Evolutionary conservation across 2,329 filamentous ascomycete species (phyloP).

Genomic region (Paraphoma chrysanthemicola): DNA sequence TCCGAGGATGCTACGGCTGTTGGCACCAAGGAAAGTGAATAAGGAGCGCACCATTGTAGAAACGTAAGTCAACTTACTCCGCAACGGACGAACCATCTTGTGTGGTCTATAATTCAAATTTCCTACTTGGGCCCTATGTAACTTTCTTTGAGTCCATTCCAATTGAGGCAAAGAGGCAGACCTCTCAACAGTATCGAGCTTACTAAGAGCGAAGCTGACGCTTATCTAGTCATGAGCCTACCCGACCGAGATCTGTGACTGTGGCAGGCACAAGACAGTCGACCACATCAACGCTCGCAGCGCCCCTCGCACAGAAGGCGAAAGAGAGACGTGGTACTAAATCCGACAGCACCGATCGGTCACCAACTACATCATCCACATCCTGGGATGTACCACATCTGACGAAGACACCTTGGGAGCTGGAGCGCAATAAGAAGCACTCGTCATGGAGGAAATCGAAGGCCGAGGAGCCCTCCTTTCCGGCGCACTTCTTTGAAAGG

Average conservation of each 20-base stretch:
- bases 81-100: too few relatives aligned
- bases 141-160: too few relatives aligned
- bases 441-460: slow-evolving; percentile 39
- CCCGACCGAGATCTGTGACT: not conserved
- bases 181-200: not conserved
- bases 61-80: not conserved
- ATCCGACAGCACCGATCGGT: not conserved
- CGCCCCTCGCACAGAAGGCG: not conserved
- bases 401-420: slow-evolving; percentile 49
- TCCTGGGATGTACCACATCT: slow-evolving; percentile 26
- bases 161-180: not conserved
- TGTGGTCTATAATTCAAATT: too few relatives aligned
- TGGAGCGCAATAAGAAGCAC: slow-evolving; percentile 39
- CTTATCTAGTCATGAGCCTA: not conserved
- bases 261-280: not conserved
- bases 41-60: not conserved
- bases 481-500: slow-evolving; percentile 50
- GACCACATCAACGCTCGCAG: too few relatives aligned
- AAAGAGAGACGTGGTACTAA: not conserved
- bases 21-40: not conserved
- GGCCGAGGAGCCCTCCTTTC: slow-evolving; percentile 16
- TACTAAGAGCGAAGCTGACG: not conserved
- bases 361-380: not conserved
- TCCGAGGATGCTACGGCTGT: not conserved
- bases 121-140: too few relatives aligned